Evolutionary conservation across 2,329 filamentous ascomycete species (phyloP).

Genomic region (Hymenoscyphus scutula): DNA sequence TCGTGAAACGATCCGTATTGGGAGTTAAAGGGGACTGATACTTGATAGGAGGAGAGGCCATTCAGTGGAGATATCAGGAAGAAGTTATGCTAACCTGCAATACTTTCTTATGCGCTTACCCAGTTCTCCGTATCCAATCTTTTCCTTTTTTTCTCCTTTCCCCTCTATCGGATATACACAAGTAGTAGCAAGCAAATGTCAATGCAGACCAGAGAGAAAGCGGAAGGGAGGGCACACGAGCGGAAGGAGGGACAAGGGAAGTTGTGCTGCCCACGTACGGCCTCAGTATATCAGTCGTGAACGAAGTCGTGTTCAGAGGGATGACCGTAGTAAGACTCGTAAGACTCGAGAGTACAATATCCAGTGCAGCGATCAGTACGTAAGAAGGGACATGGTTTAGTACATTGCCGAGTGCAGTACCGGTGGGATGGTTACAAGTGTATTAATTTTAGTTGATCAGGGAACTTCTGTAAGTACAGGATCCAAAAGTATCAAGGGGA

Average conservation of each 20-base stretch:
- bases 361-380: background rate
- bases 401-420: background rate
- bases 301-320: background rate
- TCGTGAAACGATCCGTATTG: background rate
- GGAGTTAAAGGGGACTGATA: background rate
- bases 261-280: background rate
- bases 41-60: background rate
- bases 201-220: background rate
- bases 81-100: background rate
- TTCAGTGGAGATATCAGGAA: background rate
- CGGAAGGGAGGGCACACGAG: background rate
- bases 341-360: background rate
- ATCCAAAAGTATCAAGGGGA: background rate
- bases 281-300: background rate
- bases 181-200: background rate
- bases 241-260: background rate
- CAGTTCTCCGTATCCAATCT: background rate
- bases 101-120: background rate
- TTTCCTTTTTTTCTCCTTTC: background rate
- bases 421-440: slow-evolving; percentile 2
- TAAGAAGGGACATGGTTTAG: background rate
- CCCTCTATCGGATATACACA: background rate
- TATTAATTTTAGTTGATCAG: background rate
- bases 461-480: no score
- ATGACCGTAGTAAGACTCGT: background rate